Evolutionary conservation across 345 rosid species (phyloP), one percentile per base, ranked within the genome.

Genomic region (Lepidium aucheri): DNA sequence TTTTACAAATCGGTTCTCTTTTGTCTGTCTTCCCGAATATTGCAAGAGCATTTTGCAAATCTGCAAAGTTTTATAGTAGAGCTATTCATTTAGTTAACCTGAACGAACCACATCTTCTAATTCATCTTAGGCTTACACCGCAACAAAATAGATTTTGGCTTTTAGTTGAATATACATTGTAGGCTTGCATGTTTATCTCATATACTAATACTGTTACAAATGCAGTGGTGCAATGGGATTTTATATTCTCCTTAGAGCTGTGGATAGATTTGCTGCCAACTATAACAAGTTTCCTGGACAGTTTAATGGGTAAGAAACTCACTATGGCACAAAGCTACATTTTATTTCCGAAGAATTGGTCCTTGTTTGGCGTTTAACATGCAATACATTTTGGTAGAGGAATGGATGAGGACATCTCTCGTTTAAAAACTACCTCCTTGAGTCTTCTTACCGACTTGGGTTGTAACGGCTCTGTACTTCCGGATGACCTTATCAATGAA

Each of bases 271-370:
- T 73, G 79, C 90, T 74, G 85, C 95, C 73, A 94, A 90, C 70
- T 90, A 83, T 67, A 94, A 90, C 82, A 82, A 83, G 74, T 86
- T 85, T 76, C 99, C 97, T 20, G 97, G 97, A 60, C 88, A 90
- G 74, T 88, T 90, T 76, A 95, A 90, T 63, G 96, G 96, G 99
- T 90, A 85, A 76, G 65, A 72, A 65, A 65, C 46, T 42, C 44
- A 38, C 8, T 30, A 49, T 58, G 32, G 39, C 45, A 30, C n/a
- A 54, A 59, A 44, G 44, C 38, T 60, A 32, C 32, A 28, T 52
- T 42, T 41, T n/a, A 39, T 24, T 32, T 57, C 53, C 36, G 35
- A 60, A 71, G 17, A 38, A 0, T n/a, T 22, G 4, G 32, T 14
- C 41, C 4, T 42, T 59, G 43, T 8, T 54, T 54, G 40, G 39